These are phyloP conservation scores for Lachancea lanzarotensis DNA, from an alignment of 805 yeast genomes.

Conservation along the genomic window DNA sequence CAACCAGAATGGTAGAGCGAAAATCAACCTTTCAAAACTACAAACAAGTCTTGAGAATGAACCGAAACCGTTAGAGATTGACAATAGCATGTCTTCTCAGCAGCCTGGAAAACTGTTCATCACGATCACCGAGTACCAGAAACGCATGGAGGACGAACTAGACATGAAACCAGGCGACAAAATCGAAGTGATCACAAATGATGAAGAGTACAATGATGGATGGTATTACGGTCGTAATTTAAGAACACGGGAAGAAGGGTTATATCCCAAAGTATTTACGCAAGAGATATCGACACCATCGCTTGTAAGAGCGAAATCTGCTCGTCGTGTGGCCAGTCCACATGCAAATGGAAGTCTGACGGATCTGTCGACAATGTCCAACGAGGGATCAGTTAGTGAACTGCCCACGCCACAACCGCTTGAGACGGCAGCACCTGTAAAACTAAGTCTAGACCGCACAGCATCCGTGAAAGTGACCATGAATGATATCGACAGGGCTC, in stretches of 20 bases:
- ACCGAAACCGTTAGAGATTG: conserved; percentile 3
- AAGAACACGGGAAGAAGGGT: conserved; percentile 66
- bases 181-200: conserved; percentile 85
- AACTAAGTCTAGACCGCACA: conserved; percentile 22
- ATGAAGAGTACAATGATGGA: conserved; percentile 89
- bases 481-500: conserved; percentile 66
- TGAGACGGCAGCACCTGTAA: conserved; percentile 20
- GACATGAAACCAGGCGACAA: conserved; percentile 75
- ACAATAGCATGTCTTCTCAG: not conserved
- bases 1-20: conserved; percentile 3
- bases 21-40: conserved; percentile 13
- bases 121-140: conserved; percentile 81
- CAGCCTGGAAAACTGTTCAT: conserved; percentile 31
- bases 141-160: conserved; percentile 86
- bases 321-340: conserved; percentile 40
- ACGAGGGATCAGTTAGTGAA: conserved; percentile 19
- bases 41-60: conserved; percentile 14
- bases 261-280: conserved; percentile 88
- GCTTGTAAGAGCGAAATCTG: conserved; percentile 50
- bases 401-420: conserved; percentile 25
- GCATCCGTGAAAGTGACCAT: conserved; percentile 48
- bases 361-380: conserved; percentile 14
- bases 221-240: conserved; percentile 92
- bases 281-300: conserved; percentile 43
- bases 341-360: conserved; percentile 17